These are phyloP conservation scores for Thinopyrum elongatum DNA, from an alignment of 176 grass and related monocot genomes.

Conservation along the genomic window DNA sequence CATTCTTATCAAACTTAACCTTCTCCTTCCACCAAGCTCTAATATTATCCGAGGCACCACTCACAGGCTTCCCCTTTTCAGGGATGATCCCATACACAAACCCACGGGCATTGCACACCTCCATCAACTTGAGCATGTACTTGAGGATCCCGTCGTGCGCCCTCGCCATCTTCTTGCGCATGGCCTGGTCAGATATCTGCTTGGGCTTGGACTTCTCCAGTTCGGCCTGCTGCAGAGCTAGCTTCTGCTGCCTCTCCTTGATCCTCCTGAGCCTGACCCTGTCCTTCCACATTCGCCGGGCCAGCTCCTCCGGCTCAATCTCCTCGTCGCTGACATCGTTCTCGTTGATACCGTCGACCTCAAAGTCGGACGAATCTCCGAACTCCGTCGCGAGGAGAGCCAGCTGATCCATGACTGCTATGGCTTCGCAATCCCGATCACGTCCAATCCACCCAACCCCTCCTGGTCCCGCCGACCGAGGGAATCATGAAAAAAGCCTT, in stretches of 20 bases:
- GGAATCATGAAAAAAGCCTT: background rate
- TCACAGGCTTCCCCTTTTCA: constrained; percentile 91
- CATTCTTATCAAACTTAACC: constrained; percentile 98
- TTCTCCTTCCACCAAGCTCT: constrained; percentile 99
- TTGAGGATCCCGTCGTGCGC: constrained; percentile 94
- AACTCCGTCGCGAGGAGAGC: constrained; percentile 52
- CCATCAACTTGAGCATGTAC: constrained; percentile 97
- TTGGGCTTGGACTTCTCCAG: constrained; percentile 58
- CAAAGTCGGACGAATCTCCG: constrained; percentile 68
- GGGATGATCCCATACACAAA: constrained; percentile 96
- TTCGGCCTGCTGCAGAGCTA: constrained; percentile 35
- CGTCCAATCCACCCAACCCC: background rate
- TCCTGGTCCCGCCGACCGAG: background rate
- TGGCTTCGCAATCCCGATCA: background rate
- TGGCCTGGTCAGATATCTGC: constrained; percentile 71
- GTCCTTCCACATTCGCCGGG: constrained; percentile 94
- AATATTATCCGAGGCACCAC: constrained; percentile 87
- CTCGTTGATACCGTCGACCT: constrained; percentile 66
- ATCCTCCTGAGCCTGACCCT: constrained; percentile 78
- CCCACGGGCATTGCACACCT: constrained; percentile 84
- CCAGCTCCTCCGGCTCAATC: constrained; percentile 75
- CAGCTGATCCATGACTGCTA: constrained; percentile 60
- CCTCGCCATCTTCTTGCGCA: constrained; percentile 94
- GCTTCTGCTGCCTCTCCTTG: constrained; percentile 67
- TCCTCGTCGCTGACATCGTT: constrained; percentile 98